phyloP scores from a whole-genome alignment of 2,329 filamentous ascomycete species.

The Colletotrichum tanaceti region DNA sequence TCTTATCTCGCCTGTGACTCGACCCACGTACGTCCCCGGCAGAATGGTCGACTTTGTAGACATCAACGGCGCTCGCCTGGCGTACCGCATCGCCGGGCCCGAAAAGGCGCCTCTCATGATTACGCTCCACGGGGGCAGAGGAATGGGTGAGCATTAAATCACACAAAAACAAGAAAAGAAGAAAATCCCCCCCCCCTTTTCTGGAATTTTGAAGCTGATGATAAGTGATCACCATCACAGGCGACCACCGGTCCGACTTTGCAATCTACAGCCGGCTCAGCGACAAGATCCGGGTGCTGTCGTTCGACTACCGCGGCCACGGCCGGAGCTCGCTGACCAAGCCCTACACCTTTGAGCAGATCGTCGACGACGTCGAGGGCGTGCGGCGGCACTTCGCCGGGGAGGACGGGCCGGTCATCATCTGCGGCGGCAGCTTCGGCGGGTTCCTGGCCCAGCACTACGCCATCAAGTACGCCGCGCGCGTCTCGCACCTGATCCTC shows the following conservation, averaged over 20 bases:
- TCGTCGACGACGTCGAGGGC: slow-evolving; percentile 53
- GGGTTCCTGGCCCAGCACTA: slow-evolving; percentile 55
- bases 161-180: too few species aligned
- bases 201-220: too few species aligned
- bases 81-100: slow-evolving; percentile 48
- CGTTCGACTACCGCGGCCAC: slow-evolving; percentile 53
- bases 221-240: slow-evolving; percentile 37
- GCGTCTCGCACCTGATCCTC: slow-evolving; percentile 50
- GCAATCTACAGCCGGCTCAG: slow-evolving; percentile 47
- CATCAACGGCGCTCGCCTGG: slow-evolving; percentile 50
- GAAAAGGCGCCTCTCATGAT: slow-evolving; percentile 49
- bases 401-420: slow-evolving; percentile 45
- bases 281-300: slow-evolving; percentile 48
- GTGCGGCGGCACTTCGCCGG: slow-evolving; percentile 48
- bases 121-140: slow-evolving; percentile 52
- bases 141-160: slow-evolving; percentile 46
- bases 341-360: slow-evolving; percentile 52
- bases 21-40: neutral
- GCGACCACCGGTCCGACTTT: slow-evolving; percentile 51
- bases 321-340: slow-evolving; percentile 50
- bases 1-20: neutral
- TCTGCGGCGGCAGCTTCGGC: slow-evolving; percentile 55
- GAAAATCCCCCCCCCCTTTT: too few species aligned
- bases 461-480: slow-evolving; percentile 50
- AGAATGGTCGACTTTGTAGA: slow-evolving; percentile 44